Conservation (phyloP, 2,329 filamentous ascomycete genomes). For the Hymenoscyphus repandus region DNA sequence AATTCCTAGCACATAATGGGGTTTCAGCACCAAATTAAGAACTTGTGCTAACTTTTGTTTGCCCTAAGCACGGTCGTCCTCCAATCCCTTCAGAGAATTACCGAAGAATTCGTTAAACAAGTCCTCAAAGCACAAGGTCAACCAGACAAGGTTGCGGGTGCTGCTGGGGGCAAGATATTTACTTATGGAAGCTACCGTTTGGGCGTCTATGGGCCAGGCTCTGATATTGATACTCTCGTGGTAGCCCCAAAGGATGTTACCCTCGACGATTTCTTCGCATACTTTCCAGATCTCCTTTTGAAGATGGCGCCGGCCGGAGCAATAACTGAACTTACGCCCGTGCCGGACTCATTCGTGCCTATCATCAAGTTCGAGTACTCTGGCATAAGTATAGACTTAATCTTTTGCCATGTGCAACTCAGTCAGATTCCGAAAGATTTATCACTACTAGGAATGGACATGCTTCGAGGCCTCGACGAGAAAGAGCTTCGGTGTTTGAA, state of each 20-base stretch:
- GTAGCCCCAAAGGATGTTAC: slow-evolving; percentile 86
- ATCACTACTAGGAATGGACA: slow-evolving; percentile 73
- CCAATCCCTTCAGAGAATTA: slow-evolving; percentile 69
- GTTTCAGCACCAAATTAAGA: not conserved
- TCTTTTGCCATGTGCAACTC: slow-evolving; percentile 71
- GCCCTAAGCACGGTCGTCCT: slow-evolving; percentile 56
- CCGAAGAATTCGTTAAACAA: slow-evolving; percentile 79
- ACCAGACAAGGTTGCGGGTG: slow-evolving; percentile 71
- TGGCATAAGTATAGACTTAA: slow-evolving; percentile 91
- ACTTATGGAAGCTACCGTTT: slow-evolving; percentile 94
- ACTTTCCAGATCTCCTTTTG: slow-evolving; percentile 76
- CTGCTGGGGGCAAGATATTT: slow-evolving; percentile 87
- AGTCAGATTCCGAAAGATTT: slow-evolving; percentile 68
- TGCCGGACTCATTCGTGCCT: slow-evolving; percentile 87
- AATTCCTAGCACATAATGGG: not conserved
- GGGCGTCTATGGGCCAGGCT: slow-evolving; percentile 89
- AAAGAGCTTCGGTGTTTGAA: slow-evolving; percentile 85
- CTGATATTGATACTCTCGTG: slow-evolving; percentile 95
- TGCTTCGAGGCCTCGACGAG: slow-evolving; percentile 82
- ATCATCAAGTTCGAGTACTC: slow-evolving; percentile 95
- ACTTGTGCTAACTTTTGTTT: slow-evolving; percentile 8
- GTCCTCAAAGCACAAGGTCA: slow-evolving; percentile 56
- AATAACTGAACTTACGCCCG: slow-evolving; percentile 78
- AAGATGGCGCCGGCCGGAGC: slow-evolving; percentile 72
- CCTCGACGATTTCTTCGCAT: slow-evolving; percentile 85